Conservation (phyloP, 2,329 filamentous ascomycete species). For the Emmonsia crescens region DNA sequence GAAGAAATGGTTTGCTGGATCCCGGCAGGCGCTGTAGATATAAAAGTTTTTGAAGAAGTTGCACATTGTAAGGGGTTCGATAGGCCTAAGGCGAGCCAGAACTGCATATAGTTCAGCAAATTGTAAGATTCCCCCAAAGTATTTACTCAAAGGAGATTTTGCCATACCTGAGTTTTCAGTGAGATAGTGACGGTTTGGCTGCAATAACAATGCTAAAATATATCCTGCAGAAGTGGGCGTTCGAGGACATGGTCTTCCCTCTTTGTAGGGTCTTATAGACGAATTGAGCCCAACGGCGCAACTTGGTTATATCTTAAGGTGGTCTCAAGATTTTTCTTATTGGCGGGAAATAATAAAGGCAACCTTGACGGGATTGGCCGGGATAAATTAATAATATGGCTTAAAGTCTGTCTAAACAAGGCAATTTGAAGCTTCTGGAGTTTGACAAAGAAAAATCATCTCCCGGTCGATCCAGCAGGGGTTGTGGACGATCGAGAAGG, state of each 20-base stretch:
- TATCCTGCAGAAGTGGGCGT: background rate
- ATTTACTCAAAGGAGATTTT: background rate
- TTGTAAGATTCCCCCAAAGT: background rate
- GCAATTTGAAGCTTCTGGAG: constrained; percentile 1
- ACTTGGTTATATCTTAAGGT: background rate
- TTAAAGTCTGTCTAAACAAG: background rate
- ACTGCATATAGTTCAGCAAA: background rate
- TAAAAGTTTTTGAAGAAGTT: constrained; percentile 65
- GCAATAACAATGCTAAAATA: background rate
- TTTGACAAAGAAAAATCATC: background rate
- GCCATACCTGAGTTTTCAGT: background rate
- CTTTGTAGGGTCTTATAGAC: constrained; percentile 1
- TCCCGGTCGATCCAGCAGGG: constrained; percentile 1
- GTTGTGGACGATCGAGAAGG: constrained; percentile 8
- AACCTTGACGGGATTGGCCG: background rate
- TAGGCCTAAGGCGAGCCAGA: background rate
- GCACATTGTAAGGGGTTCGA: constrained; percentile 33
- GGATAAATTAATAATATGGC: background rate
- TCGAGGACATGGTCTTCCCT: background rate
- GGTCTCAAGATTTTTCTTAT: background rate
- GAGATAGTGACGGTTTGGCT: background rate
- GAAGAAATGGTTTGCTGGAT: constrained; percentile 61
- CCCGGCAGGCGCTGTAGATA: constrained; percentile 60
- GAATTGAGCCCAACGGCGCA: background rate
- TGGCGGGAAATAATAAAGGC: background rate